phyloP scores from a whole-genome alignment of 2,329 filamentous ascomycete species.

The Teratosphaeria viscida region DNA sequence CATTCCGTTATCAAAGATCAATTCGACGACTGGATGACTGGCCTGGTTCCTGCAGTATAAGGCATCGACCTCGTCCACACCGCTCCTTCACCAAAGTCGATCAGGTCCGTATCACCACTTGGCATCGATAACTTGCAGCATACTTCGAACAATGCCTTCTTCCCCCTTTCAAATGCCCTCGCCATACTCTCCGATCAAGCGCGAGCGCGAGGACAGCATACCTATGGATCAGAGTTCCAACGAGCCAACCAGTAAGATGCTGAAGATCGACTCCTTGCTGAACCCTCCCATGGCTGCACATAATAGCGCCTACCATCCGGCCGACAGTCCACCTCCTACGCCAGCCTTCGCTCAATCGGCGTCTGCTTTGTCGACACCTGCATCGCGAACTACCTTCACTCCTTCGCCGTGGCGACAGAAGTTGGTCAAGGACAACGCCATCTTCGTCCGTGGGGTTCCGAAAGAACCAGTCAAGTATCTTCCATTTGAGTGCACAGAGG shows the following conservation, averaged over 20 bases:
- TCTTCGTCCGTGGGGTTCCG: conserved; percentile 51
- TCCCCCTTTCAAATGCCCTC: conserved; percentile 11
- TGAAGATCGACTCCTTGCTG: conserved; percentile 33
- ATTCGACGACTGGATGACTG: conserved; percentile 6
- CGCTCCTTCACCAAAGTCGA: conserved; percentile 5
- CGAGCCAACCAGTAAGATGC: conserved; percentile 17
- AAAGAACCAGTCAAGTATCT: conserved; percentile 62
- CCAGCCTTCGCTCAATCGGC: conserved; percentile 17
- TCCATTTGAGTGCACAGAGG: conserved; percentile 53
- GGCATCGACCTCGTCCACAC: conserved; percentile 14
- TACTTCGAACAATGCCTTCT: conserved; percentile 11
- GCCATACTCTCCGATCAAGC: conserved; percentile 7
- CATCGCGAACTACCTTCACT: conserved; percentile 13
- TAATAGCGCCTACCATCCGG: conserved; percentile 9
- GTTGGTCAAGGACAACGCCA: conserved; percentile 53
- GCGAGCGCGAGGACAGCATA: conserved; percentile 8
- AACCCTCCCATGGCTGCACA: conserved; percentile 22
- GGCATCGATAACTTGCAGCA: background rate
- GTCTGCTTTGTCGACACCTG: conserved; percentile 13
- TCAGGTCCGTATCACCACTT: conserved; percentile 2
- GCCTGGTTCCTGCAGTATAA: conserved; percentile 16
- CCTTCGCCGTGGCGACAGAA: conserved; percentile 37
- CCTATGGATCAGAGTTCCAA: conserved; percentile 8
- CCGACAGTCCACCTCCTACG: conserved; percentile 15
- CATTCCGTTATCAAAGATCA: conserved; percentile 6